These are phyloP conservation scores for Dichotomopilus funicola DNA, from an alignment of 2,329 filamentous ascomycete species.

Conservation along the genomic window DNA sequence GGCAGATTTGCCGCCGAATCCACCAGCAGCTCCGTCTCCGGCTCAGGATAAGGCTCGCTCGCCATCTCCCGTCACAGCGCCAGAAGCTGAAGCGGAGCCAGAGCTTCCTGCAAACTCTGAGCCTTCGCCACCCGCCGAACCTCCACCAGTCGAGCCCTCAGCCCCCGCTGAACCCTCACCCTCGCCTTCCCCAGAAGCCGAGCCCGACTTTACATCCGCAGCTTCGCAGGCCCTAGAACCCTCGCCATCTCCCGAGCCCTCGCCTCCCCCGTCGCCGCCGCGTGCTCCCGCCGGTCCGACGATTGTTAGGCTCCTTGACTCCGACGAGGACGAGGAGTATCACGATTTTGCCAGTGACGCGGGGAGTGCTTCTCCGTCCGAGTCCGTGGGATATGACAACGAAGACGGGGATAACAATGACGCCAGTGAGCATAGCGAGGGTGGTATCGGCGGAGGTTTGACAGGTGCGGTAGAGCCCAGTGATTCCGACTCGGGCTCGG, in stretches of 20 bases:
- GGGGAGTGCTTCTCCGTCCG: background rate
- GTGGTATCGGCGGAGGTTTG: background rate
- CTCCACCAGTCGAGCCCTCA: background rate
- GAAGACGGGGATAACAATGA: background rate
- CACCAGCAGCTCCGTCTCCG: background rate
- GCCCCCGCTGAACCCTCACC: background rate
- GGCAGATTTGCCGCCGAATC: background rate
- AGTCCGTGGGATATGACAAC: background rate
- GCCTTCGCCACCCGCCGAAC: background rate
- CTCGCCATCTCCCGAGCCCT: background rate
- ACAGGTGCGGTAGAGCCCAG: slow-evolving; percentile 11
- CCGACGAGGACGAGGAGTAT: slow-evolving; percentile 22
- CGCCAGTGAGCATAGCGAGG: too few relatives aligned
- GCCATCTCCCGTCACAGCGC: background rate
- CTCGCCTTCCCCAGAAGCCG: background rate
- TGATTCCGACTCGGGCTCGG: slow-evolving; percentile 19
- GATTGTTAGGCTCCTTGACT: slow-evolving; percentile 29
- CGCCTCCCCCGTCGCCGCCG: slow-evolving; percentile 9
- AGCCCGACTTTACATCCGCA: too few relatives aligned
- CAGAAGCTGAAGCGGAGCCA: background rate
- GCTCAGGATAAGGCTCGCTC: background rate
- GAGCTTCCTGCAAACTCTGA: background rate
- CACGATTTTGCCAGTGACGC: background rate
- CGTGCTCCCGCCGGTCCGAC: slow-evolving; percentile 26
- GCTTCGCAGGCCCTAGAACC: background rate